Base-by-base conservation (phyloP, 2,329 filamentous ascomycete species). In the Colletotrichum somersetense region DNA sequence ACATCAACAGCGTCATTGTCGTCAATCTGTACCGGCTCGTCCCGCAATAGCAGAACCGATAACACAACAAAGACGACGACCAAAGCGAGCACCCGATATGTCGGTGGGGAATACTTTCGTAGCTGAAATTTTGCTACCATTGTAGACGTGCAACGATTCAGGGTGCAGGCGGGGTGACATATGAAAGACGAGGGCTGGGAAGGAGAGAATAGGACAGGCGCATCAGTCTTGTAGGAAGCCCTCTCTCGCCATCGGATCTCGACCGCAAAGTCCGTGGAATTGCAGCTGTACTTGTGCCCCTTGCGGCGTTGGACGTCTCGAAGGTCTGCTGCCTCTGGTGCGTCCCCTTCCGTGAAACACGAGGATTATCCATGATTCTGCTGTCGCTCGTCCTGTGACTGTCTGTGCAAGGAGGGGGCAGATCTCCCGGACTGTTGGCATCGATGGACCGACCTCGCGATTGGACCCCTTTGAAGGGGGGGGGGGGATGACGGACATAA, bases 251-350 rank as follows among this genome's bases (percentile, higher is more conserved):
- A 70, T 64, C 70, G 61, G 66, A 70, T 50, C 23, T 33, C 35
- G 38, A 59, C 59, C 55, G 55, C 48, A 61, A 65, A 56, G 66
- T 61, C 55, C 55, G 48, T 64, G 59, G 46, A 56, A 55, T 44
- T 42, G 23, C 26, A 62, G 56, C 26, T 44, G 26, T 35, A 40
- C 40, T 50, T 33, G 42, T 61, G 55, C 66, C 61, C 64, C 67
- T 69, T 72, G 66, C 70, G 70, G 70, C 70, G 55, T 61, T 56
- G 56, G 70, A 65, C 55, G 70, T 72, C 66, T 72, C 70, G 66
- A 72, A 65, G 55, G 23, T 65, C 18, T 69, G 59, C 61, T 62
- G 53, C 44, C 42, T 56, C 46, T 61, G 66, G 55, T 62, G 61
- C 46, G 48, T 38, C 30, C 57, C 59, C 33, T 53, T 58, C 40